Conservation (phyloP, 306 rosid genomes). For the Vachellia collinsii region DNA sequence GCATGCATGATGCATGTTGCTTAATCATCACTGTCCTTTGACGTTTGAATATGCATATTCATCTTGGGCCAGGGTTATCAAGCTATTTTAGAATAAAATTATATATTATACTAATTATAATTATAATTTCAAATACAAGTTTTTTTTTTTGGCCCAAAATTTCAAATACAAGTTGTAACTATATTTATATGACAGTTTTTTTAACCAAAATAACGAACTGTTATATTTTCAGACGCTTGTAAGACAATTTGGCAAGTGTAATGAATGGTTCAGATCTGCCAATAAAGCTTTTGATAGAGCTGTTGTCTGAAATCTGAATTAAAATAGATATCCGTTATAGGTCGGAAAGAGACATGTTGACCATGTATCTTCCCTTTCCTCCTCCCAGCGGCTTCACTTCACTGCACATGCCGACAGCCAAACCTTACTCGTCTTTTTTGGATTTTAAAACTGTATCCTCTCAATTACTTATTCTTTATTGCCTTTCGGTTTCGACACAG, state of each 20-base stretch:
- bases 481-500: too few species aligned
- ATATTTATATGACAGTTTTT: background rate
- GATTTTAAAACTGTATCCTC: background rate
- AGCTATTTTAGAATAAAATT: background rate
- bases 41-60: background rate
- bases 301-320: background rate
- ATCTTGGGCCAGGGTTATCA: background rate
- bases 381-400: background rate
- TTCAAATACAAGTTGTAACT: background rate
- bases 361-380: background rate
- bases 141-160: too few species aligned
- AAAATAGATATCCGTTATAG: constrained; percentile 40
- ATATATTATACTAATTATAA: background rate
- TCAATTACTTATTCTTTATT: constrained; percentile 4
- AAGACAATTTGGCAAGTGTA: background rate
- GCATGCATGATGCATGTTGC: background rate
- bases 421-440: background rate
- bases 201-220: background rate
- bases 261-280: background rate
- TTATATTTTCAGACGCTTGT: background rate
- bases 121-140: background rate
- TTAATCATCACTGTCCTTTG: background rate
- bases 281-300: background rate
- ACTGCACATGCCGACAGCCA: constrained; percentile 37
- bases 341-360: background rate